Evolutionary conservation across 129 eudicot genomes (phyloP).

Genomic region (Flaveria linearis): DNA sequence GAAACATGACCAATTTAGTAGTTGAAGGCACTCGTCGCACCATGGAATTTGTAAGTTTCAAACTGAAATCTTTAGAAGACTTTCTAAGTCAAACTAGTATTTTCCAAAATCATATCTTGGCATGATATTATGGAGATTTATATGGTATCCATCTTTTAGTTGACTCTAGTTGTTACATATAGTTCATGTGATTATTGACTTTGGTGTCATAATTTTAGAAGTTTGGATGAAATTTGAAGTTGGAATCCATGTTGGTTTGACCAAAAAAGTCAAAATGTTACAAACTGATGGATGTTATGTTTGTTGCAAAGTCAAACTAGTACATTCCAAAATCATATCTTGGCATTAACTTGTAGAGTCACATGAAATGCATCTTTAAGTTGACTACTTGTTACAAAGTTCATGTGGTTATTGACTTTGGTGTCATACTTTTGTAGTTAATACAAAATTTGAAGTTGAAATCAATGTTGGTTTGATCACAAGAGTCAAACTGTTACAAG

Average conservation of each 20-base stretch:
- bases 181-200: not conserved
- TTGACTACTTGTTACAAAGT: not conserved
- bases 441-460: not conserved
- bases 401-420: not conserved
- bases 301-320: slow-evolving; percentile 11
- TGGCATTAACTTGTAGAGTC: not conserved
- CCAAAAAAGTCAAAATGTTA: slow-evolving; percentile 11
- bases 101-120: not conserved
- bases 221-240: not conserved
- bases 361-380: not conserved
- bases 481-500: slow-evolving; percentile 16
- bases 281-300: not conserved
- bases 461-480: slow-evolving; percentile 7
- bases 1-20: slow-evolving; percentile 94
- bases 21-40: slow-evolving; percentile 97
- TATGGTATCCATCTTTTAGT: not conserved
- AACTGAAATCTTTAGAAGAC: not conserved
- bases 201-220: not conserved
- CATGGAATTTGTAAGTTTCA: slow-evolving; percentile 79
- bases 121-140: slow-evolving; percentile 9
- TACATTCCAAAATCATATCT: not conserved
- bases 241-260: slow-evolving; percentile 5
- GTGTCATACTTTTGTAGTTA: not conserved
- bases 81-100: not conserved
- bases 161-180: not conserved